Conservation (phyloP, 148 eudicot genomes). For the Fagopyrum esculentum region DNA sequence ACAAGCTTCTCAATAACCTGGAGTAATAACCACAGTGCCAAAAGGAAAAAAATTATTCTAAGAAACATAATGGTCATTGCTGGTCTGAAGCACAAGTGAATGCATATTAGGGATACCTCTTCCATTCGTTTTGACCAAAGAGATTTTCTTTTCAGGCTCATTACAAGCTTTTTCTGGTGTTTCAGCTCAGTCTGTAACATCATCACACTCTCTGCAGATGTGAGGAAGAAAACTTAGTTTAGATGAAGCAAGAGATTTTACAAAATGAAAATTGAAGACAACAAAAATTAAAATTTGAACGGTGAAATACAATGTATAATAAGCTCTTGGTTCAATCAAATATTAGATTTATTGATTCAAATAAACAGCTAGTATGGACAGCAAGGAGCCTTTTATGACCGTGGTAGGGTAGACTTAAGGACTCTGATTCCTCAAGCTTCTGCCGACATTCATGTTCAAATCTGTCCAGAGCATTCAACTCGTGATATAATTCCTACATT, state of each 20-base stretch:
- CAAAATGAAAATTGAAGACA: not conserved
- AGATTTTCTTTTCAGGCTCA: conserved; percentile 84
- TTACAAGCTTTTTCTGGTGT: conserved; percentile 75
- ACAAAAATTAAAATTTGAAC: not conserved
- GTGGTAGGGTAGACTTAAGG: conserved; percentile 74
- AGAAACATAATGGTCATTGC: not conserved
- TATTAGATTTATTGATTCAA: not conserved
- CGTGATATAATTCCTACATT: conserved; percentile 87
- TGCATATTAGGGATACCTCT: conserved; percentile 41
- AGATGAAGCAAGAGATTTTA: not conserved
- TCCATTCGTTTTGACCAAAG: conserved; percentile 91
- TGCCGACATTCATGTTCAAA: conserved; percentile 76
- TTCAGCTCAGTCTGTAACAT: conserved; percentile 79
- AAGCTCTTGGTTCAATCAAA: not conserved
- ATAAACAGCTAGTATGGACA: not conserved
- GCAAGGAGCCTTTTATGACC: conserved; percentile 33
- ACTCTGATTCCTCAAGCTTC: conserved; percentile 69
- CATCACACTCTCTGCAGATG: conserved; percentile 54
- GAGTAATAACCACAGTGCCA: conserved; percentile 8
- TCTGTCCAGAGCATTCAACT: conserved; percentile 79
- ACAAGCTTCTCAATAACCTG: conserved; percentile 96
- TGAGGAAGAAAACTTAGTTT: not conserved
- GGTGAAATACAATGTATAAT: not conserved
- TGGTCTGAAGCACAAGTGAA: not conserved
- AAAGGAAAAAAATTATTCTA: not conserved